Conservation (phyloP, 805 yeast genomes). For the Spathaspora girioi region DNA sequence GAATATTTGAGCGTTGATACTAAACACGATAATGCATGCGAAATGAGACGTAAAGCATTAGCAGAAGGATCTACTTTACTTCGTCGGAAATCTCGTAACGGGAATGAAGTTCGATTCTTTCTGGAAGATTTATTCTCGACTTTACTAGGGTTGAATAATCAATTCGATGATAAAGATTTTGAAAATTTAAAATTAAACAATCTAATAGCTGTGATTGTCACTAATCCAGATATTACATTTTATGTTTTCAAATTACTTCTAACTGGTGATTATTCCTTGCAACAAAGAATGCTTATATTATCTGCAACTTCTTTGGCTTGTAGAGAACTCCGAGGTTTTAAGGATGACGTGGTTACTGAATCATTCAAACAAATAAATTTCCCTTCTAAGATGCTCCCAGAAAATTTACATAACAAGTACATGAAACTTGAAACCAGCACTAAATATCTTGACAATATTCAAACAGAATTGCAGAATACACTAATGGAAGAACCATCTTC, state of each 20-base stretch:
- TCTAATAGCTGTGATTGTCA: constrained; percentile 59
- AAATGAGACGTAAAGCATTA: constrained; percentile 49
- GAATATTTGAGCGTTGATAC: constrained; percentile 48
- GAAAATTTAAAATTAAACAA: constrained; percentile 63
- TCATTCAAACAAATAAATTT: constrained; percentile 27
- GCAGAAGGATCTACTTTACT: constrained; percentile 54
- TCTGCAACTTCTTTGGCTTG: constrained; percentile 70
- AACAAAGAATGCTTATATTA: constrained; percentile 67
- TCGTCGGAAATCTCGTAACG: constrained; percentile 45
- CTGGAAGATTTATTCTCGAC: constrained; percentile 49
- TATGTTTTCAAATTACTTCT: constrained; percentile 48
- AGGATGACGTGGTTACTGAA: constrained; percentile 44
- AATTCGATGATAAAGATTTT: constrained; percentile 54
- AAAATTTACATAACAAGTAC: constrained; percentile 43
- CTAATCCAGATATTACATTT: constrained; percentile 42
- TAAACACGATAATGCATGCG: constrained; percentile 44
- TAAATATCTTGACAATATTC: constrained; percentile 5
- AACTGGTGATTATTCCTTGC: constrained; percentile 77
- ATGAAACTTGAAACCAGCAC: constrained; percentile 7
- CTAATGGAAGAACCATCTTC: constrained; percentile 28
- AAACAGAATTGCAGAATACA: constrained; percentile 24
- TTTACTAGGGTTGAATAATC: constrained; percentile 54
- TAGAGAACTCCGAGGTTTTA: constrained; percentile 63
- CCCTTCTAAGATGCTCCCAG: constrained; percentile 45
- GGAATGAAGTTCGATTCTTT: constrained; percentile 54